Conservation (phyloP, 371 early-diverging fungal species). For the Mucor sp. region DNA sequence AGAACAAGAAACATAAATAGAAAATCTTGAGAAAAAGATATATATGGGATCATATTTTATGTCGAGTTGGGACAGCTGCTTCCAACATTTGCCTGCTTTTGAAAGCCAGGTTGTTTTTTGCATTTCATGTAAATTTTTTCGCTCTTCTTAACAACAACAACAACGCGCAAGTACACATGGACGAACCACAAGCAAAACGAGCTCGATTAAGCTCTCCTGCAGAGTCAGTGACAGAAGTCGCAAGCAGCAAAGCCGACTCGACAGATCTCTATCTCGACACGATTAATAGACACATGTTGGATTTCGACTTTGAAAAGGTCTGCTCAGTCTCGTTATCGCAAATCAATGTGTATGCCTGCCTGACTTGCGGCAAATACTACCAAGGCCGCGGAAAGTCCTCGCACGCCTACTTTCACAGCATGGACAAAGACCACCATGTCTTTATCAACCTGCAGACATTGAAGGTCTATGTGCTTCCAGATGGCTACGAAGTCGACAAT, state of each 20-base stretch:
- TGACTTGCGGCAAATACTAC: constrained; percentile 96
- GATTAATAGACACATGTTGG: constrained; percentile 87
- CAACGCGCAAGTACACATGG: background rate
- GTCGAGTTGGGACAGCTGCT: constrained; percentile 1
- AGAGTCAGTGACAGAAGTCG: background rate
- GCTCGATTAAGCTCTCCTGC: constrained; percentile 25
- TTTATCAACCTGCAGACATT: constrained; percentile 91
- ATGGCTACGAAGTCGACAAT: constrained; percentile 90
- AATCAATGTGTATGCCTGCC: constrained; percentile 95
- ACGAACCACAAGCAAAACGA: constrained; percentile 40
- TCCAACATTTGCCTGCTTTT: background rate
- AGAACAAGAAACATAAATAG: background rate
- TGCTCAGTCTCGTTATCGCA: constrained; percentile 94
- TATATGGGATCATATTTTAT: no score
- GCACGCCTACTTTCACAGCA: constrained; percentile 95
- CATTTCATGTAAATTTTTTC: background rate
- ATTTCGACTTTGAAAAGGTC: constrained; percentile 98
- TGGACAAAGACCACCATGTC: constrained; percentile 96
- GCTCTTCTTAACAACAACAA: background rate
- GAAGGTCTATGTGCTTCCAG: constrained; percentile 92
- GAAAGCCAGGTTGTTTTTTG: background rate
- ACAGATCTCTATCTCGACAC: constrained; percentile 63
- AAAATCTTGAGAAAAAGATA: no score
- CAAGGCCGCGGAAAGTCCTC: constrained; percentile 93
- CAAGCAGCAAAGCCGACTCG: constrained; percentile 16